phyloP scores from a whole-genome alignment of 2,329 filamentous ascomycete genomes.

The Beauveria sp. region DNA sequence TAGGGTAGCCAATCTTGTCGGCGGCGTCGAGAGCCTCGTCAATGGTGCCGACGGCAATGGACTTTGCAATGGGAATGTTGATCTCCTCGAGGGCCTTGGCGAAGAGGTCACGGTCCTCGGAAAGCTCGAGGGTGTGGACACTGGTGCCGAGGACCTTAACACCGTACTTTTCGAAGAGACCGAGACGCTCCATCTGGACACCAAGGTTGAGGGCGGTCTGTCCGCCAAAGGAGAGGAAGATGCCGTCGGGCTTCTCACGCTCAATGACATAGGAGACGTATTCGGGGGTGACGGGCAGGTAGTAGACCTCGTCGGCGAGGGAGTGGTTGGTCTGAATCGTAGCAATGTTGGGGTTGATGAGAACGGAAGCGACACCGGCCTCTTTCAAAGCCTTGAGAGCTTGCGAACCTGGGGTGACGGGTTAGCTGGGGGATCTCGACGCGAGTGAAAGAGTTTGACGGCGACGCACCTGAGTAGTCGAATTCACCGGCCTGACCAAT shows the following conservation, averaged over 20 bases:
- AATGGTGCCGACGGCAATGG: conserved; percentile 82
- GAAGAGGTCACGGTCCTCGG: conserved; percentile 93
- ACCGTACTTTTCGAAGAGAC: conserved; percentile 88
- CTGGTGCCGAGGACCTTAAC: conserved; percentile 95
- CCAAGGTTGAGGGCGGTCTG: conserved; percentile 96
- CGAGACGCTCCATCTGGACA: conserved; percentile 94
- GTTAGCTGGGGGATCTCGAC: conserved; percentile 1
- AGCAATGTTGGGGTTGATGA: conserved; percentile 97
- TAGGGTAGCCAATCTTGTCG: conserved; percentile 82
- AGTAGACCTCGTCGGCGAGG: conserved; percentile 95
- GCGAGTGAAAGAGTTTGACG: conserved; percentile 17
- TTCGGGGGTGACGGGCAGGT: conserved; percentile 93
- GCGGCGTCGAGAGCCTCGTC: conserved; percentile 90
- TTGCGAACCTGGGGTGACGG: conserved; percentile 63
- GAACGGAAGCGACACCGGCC: conserved; percentile 80
- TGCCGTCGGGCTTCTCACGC: conserved; percentile 89
- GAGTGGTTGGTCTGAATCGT: conserved; percentile 97
- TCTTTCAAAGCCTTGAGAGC: conserved; percentile 96
- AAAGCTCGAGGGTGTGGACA: conserved; percentile 87
- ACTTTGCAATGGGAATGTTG: conserved; percentile 93
- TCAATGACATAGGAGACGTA: conserved; percentile 98
- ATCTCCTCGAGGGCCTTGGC: conserved; percentile 95
- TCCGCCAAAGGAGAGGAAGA: conserved; percentile 94
- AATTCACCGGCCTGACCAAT: conserved; percentile 98
- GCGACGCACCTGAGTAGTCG: conserved; percentile 81